Evolutionary conservation across 768 basidiomycete species (phyloP).

Genomic region (Tulasnella sp.): DNA sequence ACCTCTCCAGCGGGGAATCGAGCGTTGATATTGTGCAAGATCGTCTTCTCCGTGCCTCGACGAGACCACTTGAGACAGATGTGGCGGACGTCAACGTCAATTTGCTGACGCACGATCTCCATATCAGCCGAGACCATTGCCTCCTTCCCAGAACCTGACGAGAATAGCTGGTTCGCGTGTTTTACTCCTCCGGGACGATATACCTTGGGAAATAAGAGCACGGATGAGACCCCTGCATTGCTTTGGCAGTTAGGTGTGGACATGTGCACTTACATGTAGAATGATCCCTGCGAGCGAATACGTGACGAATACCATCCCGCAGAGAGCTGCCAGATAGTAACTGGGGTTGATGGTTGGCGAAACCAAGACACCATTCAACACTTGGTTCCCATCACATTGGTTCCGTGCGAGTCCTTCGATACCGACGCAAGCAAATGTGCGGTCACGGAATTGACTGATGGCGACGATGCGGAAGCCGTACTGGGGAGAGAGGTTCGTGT

Average conservation of each 20-base stretch:
- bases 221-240: not conserved
- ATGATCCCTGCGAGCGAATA: constrained; percentile 35
- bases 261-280: constrained; percentile 33
- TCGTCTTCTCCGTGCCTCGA: constrained; percentile 31
- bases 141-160: constrained; percentile 26
- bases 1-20: constrained; percentile 39
- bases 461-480: constrained; percentile 41
- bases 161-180: constrained; percentile 36
- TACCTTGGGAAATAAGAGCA: constrained; percentile 25
- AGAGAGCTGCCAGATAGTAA: constrained; percentile 32
- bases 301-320: constrained; percentile 35
- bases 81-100: constrained; percentile 36
- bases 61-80: constrained; percentile 23
- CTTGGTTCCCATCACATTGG: constrained; percentile 40
- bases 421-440: constrained; percentile 36
- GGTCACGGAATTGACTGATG: constrained; percentile 40
- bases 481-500: not conserved
- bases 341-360: constrained; percentile 32
- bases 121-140: constrained; percentile 32
- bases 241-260: not conserved
- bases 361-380: constrained; percentile 39
- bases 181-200: constrained; percentile 39
- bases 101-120: constrained; percentile 34
- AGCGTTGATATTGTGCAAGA: constrained; percentile 37
- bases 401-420: constrained; percentile 32